These are phyloP conservation scores for Camellia japonica DNA, from an alignment of 148 eudicot genomes.

Conservation along the genomic window DNA sequence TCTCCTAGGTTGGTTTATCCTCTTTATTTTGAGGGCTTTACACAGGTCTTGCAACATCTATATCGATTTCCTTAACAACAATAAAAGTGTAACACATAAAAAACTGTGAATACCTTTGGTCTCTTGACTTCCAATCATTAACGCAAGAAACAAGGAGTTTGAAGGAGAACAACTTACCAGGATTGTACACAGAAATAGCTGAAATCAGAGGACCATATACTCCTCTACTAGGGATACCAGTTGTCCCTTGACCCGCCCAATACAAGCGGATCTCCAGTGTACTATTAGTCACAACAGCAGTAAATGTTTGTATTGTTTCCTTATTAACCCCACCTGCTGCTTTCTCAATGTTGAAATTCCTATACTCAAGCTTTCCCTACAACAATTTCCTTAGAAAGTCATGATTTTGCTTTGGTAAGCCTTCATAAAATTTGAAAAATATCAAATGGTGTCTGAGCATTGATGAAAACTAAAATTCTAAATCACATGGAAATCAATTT, in stretches of 20 bases:
- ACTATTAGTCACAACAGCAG: constrained; percentile 17
- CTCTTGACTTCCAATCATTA: neutral
- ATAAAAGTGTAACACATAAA: neutral
- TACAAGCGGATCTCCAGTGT: constrained; percentile 33
- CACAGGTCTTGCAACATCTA: neutral
- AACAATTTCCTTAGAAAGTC: neutral
- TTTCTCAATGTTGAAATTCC: constrained; percentile 37
- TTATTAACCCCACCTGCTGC: constrained; percentile 37
- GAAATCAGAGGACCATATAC: constrained; percentile 44
- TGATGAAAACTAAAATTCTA: neutral
- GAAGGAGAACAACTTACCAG: constrained; percentile 15
- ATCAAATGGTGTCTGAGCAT: neutral
- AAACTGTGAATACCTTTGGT: neutral
- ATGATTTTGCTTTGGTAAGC: neutral
- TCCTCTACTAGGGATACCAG: constrained; percentile 23
- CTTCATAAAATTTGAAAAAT: neutral
- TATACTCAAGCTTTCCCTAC: constrained; percentile 27
- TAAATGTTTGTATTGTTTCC: neutral
- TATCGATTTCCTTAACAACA: neutral
- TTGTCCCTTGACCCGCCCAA: constrained; percentile 49
- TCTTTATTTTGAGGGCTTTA: too few relatives aligned
- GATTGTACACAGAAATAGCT: constrained; percentile 29
- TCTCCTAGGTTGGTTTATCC: too few relatives aligned
- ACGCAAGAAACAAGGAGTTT: neutral
- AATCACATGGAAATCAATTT: neutral